Conservation (phyloP, 2,329 filamentous ascomycete genomes). For the Elsinoe batatas region DNA sequence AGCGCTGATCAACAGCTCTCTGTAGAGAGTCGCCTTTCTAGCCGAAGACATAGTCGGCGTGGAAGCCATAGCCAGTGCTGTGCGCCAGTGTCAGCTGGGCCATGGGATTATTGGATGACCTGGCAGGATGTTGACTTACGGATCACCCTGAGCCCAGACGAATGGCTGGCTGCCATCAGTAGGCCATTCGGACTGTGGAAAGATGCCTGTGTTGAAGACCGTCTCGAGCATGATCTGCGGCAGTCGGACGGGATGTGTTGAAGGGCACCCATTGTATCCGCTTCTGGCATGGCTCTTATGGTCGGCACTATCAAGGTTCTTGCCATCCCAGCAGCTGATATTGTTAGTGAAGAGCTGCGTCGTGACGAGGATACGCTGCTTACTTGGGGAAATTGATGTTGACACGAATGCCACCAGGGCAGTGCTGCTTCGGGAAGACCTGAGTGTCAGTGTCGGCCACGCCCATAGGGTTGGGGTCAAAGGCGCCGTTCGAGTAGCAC, state of each 20-base stretch:
- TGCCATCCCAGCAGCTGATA: slow-evolving; percentile 55
- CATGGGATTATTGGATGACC: not conserved
- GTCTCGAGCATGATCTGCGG: slow-evolving; percentile 53
- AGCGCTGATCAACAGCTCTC: slow-evolving; percentile 38
- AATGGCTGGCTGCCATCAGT: slow-evolving; percentile 48
- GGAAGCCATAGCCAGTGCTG: slow-evolving; percentile 56
- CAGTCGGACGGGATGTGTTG: slow-evolving; percentile 44
- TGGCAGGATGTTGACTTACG: slow-evolving; percentile 17
- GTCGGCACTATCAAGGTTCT: slow-evolving; percentile 45
- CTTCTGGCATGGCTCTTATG: slow-evolving; percentile 53
- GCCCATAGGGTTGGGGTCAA: slow-evolving; percentile 44
- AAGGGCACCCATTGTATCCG: slow-evolving; percentile 44
- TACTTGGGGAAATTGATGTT: slow-evolving; percentile 58
- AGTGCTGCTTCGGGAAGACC: slow-evolving; percentile 60
- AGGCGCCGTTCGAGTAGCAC: slow-evolving; percentile 24
- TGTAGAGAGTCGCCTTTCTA: slow-evolving; percentile 60
- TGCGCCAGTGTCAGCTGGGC: not conserved
- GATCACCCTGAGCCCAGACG: slow-evolving; percentile 59
- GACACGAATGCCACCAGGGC: slow-evolving; percentile 52
- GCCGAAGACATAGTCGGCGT: slow-evolving; percentile 61
- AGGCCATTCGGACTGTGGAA: slow-evolving; percentile 38
- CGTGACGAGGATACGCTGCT: not conserved
- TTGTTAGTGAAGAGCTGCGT: not conserved
- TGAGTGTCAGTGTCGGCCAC: slow-evolving; percentile 37
- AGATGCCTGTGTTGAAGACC: slow-evolving; percentile 44